Percentiles rank a stretch among this genome's conserved stretches.
These are phyloP conservation scores for Backusella circina DNA, from an alignment of 192 early-diverging fungal species.

Conservation along the genomic window DNA sequence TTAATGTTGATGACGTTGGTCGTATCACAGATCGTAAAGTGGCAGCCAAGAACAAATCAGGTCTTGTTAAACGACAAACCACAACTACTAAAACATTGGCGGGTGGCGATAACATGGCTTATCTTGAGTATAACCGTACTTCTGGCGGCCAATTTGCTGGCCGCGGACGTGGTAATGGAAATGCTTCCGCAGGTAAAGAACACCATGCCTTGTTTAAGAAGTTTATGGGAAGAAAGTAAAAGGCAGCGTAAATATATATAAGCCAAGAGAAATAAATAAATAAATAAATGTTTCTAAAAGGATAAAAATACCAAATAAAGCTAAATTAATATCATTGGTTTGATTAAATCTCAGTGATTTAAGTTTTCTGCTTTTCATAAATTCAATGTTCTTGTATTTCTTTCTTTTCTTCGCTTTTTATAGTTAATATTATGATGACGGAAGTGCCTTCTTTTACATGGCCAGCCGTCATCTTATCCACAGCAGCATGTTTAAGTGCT, in stretches of 20 bases:
- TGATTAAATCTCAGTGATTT: not conserved
- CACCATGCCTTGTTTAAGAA: constrained; percentile 69
- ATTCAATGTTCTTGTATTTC: not conserved
- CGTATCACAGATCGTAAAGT: constrained; percentile 37
- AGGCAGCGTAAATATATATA: not conserved
- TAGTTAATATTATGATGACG: not conserved
- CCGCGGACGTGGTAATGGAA: constrained; percentile 22
- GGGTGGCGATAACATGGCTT: constrained; percentile 93
- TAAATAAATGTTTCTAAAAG: not conserved
- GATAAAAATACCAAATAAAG: not conserved
- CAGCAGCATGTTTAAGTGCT: constrained; percentile 8
- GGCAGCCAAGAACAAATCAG: constrained; percentile 30
- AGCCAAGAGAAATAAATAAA: not conserved
- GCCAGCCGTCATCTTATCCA: constrained; percentile 1
- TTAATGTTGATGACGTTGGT: constrained; percentile 43
- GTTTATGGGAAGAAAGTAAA: constrained; percentile 48
- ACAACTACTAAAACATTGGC: constrained; percentile 80
- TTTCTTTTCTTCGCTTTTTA: constrained; percentile 1
- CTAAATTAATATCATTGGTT: not conserved
- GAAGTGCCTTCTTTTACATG: constrained; percentile 2
- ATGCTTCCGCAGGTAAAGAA: constrained; percentile 42
- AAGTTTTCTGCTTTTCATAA: not conserved
- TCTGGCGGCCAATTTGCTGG: constrained; percentile 35
- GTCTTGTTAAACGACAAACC: constrained; percentile 43
- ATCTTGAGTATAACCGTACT: constrained; percentile 62